These are phyloP conservation scores for Phellopilus nigrolimitatus DNA, from an alignment of 1,284 basidiomycete species.

Conservation along the genomic window DNA sequence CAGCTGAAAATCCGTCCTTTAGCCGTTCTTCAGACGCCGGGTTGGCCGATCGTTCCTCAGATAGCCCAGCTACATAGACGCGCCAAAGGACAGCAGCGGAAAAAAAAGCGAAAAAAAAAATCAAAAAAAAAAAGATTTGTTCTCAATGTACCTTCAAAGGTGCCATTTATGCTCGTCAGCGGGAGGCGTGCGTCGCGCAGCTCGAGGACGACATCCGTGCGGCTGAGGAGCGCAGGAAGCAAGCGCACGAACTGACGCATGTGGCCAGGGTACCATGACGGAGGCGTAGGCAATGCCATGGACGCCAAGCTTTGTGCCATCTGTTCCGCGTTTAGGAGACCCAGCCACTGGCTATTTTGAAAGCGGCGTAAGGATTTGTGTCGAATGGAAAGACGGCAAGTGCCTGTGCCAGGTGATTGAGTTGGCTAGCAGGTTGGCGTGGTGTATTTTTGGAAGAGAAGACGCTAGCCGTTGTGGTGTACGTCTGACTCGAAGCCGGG, in stretches of 20 bases:
- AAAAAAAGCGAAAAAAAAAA: background rate
- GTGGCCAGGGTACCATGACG: conserved; percentile 97
- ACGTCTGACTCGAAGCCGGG: background rate
- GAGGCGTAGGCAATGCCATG: conserved; percentile 60
- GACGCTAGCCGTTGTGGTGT: background rate
- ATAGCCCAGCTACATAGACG: background rate
- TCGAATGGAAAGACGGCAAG: background rate
- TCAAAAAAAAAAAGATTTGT: background rate
- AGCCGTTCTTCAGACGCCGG: background rate
- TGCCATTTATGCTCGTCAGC: conserved; percentile 89
- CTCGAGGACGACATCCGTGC: conserved; percentile 91
- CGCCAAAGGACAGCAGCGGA: background rate
- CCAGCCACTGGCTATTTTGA: background rate
- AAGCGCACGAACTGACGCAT: conserved; percentile 86
- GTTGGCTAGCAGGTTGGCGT: background rate
- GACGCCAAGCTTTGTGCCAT: conserved; percentile 32
- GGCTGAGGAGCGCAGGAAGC: conserved; percentile 72
- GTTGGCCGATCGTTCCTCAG: background rate
- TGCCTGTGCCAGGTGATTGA: background rate
- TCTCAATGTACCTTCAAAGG: conserved; percentile 64
- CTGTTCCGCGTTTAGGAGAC: background rate
- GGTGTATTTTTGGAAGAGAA: background rate
- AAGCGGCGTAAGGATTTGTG: too few relatives aligned
- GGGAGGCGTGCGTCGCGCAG: conserved; percentile 91
- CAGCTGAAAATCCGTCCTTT: background rate